Conservation (phyloP, 768 basidiomycete genomes). For the Pleurotus pulmonarius region DNA sequence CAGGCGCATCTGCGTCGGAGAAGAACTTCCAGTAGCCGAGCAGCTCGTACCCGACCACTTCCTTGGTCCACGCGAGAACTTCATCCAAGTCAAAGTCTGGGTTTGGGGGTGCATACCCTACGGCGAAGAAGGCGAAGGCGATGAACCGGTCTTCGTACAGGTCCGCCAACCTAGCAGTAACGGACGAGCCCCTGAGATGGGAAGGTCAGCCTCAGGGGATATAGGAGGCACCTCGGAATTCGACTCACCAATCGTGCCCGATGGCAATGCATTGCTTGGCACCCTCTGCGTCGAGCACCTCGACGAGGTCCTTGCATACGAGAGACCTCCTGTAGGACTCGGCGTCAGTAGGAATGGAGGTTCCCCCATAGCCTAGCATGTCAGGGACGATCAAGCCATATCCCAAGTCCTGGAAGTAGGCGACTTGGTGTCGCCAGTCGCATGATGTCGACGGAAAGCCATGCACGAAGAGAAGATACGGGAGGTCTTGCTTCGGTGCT, state of each 20-base stretch:
- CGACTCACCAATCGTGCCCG: constrained; percentile 39
- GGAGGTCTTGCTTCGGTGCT: constrained; percentile 18
- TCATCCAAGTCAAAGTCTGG: constrained; percentile 16
- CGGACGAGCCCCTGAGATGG: constrained; percentile 29
- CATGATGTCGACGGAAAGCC: constrained; percentile 39
- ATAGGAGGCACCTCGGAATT: not conserved
- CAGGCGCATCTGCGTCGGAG: constrained; percentile 24
- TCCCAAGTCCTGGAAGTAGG: constrained; percentile 31
- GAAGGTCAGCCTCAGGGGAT: not conserved
- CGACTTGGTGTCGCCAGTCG: constrained; percentile 37
- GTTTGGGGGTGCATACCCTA: constrained; percentile 29
- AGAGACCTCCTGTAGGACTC: constrained; percentile 28
- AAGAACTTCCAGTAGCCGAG: constrained; percentile 36
- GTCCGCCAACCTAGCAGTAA: constrained; percentile 33
- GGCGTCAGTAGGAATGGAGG: constrained; percentile 38
- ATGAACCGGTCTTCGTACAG: constrained; percentile 33
- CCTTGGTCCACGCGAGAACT: constrained; percentile 14
- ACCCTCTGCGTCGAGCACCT: constrained; percentile 36
- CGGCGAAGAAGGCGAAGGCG: constrained; percentile 34
- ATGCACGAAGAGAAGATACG: constrained; percentile 39
- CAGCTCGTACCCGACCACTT: constrained; percentile 23
- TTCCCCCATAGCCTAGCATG: constrained; percentile 50
- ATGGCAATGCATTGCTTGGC: constrained; percentile 30
- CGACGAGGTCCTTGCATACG: constrained; percentile 35
- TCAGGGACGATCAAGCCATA: constrained; percentile 48